Evolutionary conservation across 441 rosid species (phyloP).

Genomic region (Adansonia rubrostipa): DNA sequence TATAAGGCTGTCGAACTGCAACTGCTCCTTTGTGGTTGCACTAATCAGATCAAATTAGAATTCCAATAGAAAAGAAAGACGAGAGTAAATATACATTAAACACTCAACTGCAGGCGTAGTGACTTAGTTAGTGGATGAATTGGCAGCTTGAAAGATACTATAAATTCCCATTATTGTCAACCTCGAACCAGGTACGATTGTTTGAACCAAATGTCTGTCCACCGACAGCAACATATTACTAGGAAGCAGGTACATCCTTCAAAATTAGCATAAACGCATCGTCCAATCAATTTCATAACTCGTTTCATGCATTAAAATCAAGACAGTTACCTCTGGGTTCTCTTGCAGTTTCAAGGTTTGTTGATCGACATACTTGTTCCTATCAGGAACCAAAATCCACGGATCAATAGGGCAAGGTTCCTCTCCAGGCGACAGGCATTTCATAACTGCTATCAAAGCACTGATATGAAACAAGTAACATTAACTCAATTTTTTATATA

Average conservation of each 20-base stretch:
- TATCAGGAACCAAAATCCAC: constrained; percentile 94
- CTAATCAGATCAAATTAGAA: neutral
- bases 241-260: constrained; percentile 97
- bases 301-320: neutral
- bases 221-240: constrained; percentile 92
- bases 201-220: constrained; percentile 91
- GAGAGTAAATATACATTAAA: constrained; percentile 4
- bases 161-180: constrained; percentile 92
- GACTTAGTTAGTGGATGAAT: constrained; percentile 71
- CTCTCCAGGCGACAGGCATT: constrained; percentile 70
- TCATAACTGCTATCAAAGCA: constrained; percentile 20
- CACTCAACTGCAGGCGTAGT: constrained; percentile 9
- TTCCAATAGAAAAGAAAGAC: constrained; percentile 16
- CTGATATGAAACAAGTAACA: neutral
- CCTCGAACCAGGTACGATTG: constrained; percentile 92
- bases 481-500: neutral
- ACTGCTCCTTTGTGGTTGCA: constrained; percentile 92
- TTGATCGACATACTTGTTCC: constrained; percentile 91
- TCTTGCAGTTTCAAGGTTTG: constrained; percentile 94
- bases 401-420: constrained; percentile 96
- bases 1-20: constrained; percentile 93
- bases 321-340: constrained; percentile 79
- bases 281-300: constrained; percentile 8
- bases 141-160: constrained; percentile 86
- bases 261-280: constrained; percentile 21